Base-by-base conservation (phyloP, 176 grass and related monocot species). In the Pontederia crassipes region DNA sequence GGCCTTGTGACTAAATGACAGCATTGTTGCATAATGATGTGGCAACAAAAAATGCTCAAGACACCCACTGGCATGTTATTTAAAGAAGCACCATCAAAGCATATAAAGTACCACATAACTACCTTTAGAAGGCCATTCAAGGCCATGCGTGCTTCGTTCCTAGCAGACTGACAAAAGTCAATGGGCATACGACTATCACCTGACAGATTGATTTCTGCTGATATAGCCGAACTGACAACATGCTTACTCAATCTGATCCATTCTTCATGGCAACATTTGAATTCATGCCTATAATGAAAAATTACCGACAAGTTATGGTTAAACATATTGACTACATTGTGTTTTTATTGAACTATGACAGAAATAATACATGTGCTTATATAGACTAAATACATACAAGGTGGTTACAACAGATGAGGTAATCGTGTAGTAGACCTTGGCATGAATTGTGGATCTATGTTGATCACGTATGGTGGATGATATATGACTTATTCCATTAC, bases 41-140 rank as follows among this genome's bases (percentile, higher is more conserved):
- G 6, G 32, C 32, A 40, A 40, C 2, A 40, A 40, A 40, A 40
- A 40, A 3, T 40, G 32, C 32, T 40, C 32, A 40, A 4, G 32
- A 40, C 32, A 7, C 32, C 32, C 2, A 40, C 32, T 40, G 32
- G 6, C 32, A 40, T 40, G 32, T 40, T 40, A 40, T 40, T 40
- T 40, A 40, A 40, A 40, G 32, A 40, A 40, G 32, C 32, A 40
- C 32, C 32, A 59, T 29, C 55, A 48, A 62, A 28, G 10, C 26
- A 20, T 28, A 29, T 28, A 28, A 48, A 66, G 2, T 29, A 29
- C 8, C 6, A 53, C 17, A 55, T 11, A 56, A 8, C 5, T 82
- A 98, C 88, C 87, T 98, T 93, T 75, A 98, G 84, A 61, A 98
- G 77, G 79, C 60, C n/a, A 67, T 64, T 75, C 11, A 98, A 67